phyloP scores from a whole-genome alignment of 1,284 basidiomycete genomes.

The Cryptococcus floricola region DNA sequence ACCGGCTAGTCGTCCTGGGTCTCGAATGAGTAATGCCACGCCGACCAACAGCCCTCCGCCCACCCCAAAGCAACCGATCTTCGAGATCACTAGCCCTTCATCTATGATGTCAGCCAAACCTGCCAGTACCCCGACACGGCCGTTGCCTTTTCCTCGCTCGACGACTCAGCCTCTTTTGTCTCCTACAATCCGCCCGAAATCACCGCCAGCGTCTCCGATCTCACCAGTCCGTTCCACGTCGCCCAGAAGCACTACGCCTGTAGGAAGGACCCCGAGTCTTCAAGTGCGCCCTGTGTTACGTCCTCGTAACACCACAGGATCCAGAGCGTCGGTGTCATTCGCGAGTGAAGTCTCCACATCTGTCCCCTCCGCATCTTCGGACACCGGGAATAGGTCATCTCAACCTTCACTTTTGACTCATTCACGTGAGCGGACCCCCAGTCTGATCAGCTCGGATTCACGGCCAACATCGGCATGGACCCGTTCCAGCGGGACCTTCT shows the following conservation, averaged over 20 bases:
- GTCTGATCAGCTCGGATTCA: constrained; percentile 36
- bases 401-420: constrained; percentile 11
- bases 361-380: neutral
- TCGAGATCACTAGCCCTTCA: neutral
- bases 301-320: constrained; percentile 22
- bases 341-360: constrained; percentile 7
- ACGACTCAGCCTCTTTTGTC: constrained; percentile 22
- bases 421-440: constrained; percentile 39
- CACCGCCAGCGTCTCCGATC: constrained; percentile 6
- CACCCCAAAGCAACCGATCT: constrained; percentile 3
- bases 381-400: too few species aligned
- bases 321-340: constrained; percentile 23
- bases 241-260: constrained; percentile 13
- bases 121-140: neutral
- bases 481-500: constrained; percentile 31
- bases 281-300: constrained; percentile 18
- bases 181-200: constrained; percentile 16
- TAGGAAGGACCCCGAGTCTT: constrained; percentile 4
- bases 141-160: constrained; percentile 9
- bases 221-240: neutral
- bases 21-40: constrained; percentile 3
- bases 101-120: neutral
- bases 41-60: constrained; percentile 3
- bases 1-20: constrained; percentile 15
- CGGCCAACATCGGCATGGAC: constrained; percentile 32